Evolutionary conservation across 2,329 filamentous ascomycete genomes (phyloP).

Genomic region (Akanthomyces lecanii): DNA sequence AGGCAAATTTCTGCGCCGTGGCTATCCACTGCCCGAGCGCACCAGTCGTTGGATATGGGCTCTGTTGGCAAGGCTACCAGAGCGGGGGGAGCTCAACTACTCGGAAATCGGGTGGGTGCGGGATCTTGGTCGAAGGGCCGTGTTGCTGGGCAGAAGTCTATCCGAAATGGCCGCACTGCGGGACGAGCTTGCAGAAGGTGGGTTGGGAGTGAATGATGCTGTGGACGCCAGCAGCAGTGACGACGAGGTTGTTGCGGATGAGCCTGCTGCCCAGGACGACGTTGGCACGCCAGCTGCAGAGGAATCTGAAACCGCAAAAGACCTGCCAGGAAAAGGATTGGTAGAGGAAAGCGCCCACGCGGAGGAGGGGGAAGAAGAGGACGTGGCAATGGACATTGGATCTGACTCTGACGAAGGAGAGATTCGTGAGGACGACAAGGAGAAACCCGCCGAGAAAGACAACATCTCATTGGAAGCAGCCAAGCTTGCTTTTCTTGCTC

Average conservation of each 20-base stretch:
- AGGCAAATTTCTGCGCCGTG: slow-evolving; percentile 58
- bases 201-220: slow-evolving; percentile 40
- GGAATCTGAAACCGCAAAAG: slow-evolving; percentile 22
- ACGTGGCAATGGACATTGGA: slow-evolving; percentile 42
- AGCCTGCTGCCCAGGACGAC: slow-evolving; percentile 24
- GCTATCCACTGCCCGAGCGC: slow-evolving; percentile 56
- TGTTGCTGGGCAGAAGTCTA: slow-evolving; percentile 53
- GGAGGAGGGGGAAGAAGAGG: slow-evolving; percentile 26
- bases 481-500: slow-evolving; percentile 45
- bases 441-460: slow-evolving; percentile 9
- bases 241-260: slow-evolving; percentile 33
- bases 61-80: slow-evolving; percentile 69
- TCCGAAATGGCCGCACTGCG: slow-evolving; percentile 48
- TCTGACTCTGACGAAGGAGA: slow-evolving; percentile 37
- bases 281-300: slow-evolving; percentile 23
- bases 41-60: slow-evolving; percentile 85
- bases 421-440: slow-evolving; percentile 27
- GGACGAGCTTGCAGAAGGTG: slow-evolving; percentile 39
- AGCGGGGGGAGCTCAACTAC: slow-evolving; percentile 69
- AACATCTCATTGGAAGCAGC: slow-evolving; percentile 39
- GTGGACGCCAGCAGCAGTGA: slow-evolving; percentile 43
- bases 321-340: slow-evolving; percentile 11
- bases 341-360: slow-evolving; percentile 21
- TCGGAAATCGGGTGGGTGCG: slow-evolving; percentile 72
- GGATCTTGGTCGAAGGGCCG: slow-evolving; percentile 74